Evolutionary conservation across 345 rosid genomes (phyloP), one percentile per base, ranked within the genome.

Genomic region (Murraya koenigii): DNA sequence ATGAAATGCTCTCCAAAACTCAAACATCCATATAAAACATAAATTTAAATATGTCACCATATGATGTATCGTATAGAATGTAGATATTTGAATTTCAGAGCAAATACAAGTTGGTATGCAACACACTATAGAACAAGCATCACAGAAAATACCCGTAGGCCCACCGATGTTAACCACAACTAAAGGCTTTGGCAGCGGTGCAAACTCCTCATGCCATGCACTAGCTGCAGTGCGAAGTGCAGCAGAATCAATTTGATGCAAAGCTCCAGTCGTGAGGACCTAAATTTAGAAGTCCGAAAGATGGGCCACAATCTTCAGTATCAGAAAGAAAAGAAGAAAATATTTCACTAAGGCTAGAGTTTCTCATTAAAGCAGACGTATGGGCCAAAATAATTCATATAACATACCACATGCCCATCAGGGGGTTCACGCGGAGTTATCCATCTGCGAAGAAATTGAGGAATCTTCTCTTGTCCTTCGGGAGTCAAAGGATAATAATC

Each of bases 131-230:
- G 47, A 55, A 23, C 59, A 52, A 74, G 82, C 72, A 78, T 67
- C 32, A 81, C 10, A 59, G 63, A 55, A 84, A 79, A 63, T 89
- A 96, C 99, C 59, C 82, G 92, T 87, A 77, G 99, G 97, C 84
- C 98, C 90, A 62, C 99, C 99, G 58, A 96, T 75, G 84, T 90
- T 94, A 83, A 96, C 97, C 86, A 91, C 97, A 63, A 96, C 87
- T 71, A 96, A 82, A 66, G 99, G 99, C 82, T 94, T 96, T 60
- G 94, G 94, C 79, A 92, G 85, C 77, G 89, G 86, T 66, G 99
- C 97, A 86, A 96, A 89, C 79, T 92, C 97, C 74, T 94, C 95
- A 77, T 92, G 96, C 98, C 98, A 96, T 33, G 82, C 86, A 80
- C 88, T 88, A 74, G 99, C 99, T 71, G 98, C 90, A 87, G 75